Conservation (phyloP, 441 rosid species). For the Dalechampia spathulata region DNA sequence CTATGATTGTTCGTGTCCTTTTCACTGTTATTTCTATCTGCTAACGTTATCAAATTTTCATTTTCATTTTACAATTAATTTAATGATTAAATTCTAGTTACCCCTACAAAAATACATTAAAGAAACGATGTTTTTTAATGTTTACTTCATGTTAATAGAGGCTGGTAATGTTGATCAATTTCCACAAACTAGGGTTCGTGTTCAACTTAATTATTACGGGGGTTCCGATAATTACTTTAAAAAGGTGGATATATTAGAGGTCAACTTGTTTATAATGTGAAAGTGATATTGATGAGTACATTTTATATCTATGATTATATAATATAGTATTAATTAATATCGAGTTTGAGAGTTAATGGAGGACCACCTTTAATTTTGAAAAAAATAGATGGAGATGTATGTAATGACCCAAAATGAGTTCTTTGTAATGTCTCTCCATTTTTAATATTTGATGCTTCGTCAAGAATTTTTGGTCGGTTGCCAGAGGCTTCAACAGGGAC, state of each 20-base stretch:
- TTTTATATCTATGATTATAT: no score
- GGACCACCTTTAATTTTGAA: conserved; percentile 5
- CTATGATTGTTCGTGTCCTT: no score
- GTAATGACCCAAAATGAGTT: background rate
- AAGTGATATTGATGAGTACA: background rate
- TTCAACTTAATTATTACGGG: background rate
- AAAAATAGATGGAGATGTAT: conserved; percentile 1
- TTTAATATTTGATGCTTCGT: background rate
- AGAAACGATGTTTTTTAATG: no score
- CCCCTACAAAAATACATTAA: no score
- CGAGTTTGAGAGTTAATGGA: background rate
- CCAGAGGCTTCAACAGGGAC: background rate
- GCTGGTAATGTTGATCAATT: no score
- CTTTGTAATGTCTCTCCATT: background rate
- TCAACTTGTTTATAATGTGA: conserved; percentile 10
- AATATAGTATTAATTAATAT: background rate
- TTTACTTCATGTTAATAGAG: no score
- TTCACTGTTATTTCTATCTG: background rate
- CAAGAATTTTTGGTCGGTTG: background rate
- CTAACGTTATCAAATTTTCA: no score
- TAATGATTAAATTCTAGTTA: no score
- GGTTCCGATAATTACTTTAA: background rate
- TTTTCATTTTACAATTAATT: no score
- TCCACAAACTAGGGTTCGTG: no score
- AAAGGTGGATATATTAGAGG: background rate